Evolutionary conservation across 495 filamentous ascomycete genomes (phyloP), one percentile per base, ranked within the genome.

Genomic region (Evansstolkia leycettana): DNA sequence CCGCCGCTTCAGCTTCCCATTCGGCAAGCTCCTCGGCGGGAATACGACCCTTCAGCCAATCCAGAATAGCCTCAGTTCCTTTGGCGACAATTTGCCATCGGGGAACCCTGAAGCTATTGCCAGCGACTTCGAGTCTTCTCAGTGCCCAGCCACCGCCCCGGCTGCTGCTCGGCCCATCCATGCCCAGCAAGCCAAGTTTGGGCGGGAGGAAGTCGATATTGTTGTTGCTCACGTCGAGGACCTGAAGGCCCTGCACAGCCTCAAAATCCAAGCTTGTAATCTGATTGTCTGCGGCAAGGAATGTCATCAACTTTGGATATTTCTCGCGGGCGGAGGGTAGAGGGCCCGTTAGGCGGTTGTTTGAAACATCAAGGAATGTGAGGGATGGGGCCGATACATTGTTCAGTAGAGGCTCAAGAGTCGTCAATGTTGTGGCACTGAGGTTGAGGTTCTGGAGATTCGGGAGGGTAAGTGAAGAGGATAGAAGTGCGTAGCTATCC

Each of bases 101-200:
- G n/a, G 89, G 89, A 28, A 94, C 88, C 13, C 82, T 60, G 54
- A 94, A 93, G 17, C 67, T 67, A 52, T 93, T 94, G 7, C 84
- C 84, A 14, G 72, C 76, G 12, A 93, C 78, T 30, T 85, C 73
- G 11, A 78, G 57, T 15, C 61, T 60, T 39, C 59, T 62, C 42
- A 79, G 37, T 8, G 56, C 46, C 2, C 54, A 56, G 13, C 57
- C 56, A 28, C 36, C 49, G 13, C 52, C 58, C 55, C 58, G 60
- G 28, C 58, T 60, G 6, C 45, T 42, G 17, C 48, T 54, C 10
- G 50, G 55, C 6, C 72, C 69, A 33, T 72, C 65, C 33, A 56
- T 60, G 27, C 75, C 65, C 12, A 88, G 53, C 23, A 93, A 54
- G 2, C 89, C 88, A 9, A 96, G 65, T 11, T 75, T 71, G 1